A percentile compares a stretch with the other conserved stretches of the same genome.
Conservation (phyloP, 108 stramenopile species). For the Fistulifera pelliculosa region DNA sequence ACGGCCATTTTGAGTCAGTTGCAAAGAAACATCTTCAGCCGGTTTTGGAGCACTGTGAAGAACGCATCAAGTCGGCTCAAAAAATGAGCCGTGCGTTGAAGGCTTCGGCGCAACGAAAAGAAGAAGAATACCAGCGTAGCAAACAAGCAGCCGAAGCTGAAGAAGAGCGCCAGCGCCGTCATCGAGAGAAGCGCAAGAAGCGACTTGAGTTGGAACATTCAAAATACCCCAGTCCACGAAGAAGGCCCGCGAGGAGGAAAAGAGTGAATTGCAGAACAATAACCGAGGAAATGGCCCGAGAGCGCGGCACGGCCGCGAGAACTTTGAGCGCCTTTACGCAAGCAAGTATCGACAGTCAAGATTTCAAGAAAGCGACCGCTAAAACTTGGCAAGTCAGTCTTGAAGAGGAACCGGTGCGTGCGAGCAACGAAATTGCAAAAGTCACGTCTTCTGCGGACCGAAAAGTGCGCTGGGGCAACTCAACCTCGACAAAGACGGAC, state of each 20-base stretch:
- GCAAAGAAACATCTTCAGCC: neutral
- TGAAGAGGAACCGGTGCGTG: no score
- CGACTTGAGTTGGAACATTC: no score
- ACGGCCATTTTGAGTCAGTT: neutral
- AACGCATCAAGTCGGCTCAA: neutral
- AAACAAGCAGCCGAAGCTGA: no score
- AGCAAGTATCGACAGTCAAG: neutral
- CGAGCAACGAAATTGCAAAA: no score
- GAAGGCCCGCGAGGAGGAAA: neutral
- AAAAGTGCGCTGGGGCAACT: no score
- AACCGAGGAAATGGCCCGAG: neutral
- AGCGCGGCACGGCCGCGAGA: neutral
- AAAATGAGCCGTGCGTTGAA: neutral
- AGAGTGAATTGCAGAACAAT: neutral
- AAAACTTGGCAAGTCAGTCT: no score
- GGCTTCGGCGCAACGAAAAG: neutral
- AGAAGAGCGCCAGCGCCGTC: no score
- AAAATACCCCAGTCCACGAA: no score
- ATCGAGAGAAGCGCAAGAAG: no score
- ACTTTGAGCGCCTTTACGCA: neutral
- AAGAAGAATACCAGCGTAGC: neutral
- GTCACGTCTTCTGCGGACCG: no score
- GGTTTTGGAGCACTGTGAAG: conserved; percentile 1
- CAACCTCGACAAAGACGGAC: no score
- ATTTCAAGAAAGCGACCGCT: neutral